Conservation (phyloP, 768 basidiomycete species). For the Podaxis rugospora region DNA sequence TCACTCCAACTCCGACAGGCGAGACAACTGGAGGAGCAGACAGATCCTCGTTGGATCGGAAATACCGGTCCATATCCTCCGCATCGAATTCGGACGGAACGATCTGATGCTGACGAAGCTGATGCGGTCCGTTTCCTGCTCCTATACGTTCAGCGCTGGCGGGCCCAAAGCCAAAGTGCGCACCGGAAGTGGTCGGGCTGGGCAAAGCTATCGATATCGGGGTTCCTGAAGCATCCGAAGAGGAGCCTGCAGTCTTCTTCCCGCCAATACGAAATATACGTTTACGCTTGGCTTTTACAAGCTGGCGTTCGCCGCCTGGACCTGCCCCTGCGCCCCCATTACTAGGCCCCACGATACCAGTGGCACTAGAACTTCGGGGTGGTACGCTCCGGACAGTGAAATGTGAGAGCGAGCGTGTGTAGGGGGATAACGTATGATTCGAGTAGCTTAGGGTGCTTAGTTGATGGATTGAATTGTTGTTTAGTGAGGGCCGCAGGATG, state of each 20-base stretch:
- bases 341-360: conserved; percentile 13
- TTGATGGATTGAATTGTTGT: conserved; percentile 78
- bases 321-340: conserved; percentile 21
- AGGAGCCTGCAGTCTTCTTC: conserved; percentile 19
- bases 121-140: background rate
- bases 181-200: background rate
- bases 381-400: conserved; percentile 91
- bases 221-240: conserved; percentile 11
- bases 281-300: conserved; percentile 73
- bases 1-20: background rate
- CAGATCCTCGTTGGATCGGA: conserved; percentile 33
- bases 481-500: conserved; percentile 55
- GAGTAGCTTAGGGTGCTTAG: conserved; percentile 82
- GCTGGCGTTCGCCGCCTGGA: conserved; percentile 37
- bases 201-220: conserved; percentile 5
- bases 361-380: conserved; percentile 36
- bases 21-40: background rate
- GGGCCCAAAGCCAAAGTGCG: background rate
- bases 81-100: conserved; percentile 48
- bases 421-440: conserved; percentile 92
- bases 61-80: conserved; percentile 74
- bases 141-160: background rate
- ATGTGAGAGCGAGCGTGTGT: conserved; percentile 85
- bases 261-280: conserved; percentile 63
- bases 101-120: conserved; percentile 22